Conservation (phyloP, 1,284 basidiomycete genomes). For the Moniliophthora roreri region DNA sequence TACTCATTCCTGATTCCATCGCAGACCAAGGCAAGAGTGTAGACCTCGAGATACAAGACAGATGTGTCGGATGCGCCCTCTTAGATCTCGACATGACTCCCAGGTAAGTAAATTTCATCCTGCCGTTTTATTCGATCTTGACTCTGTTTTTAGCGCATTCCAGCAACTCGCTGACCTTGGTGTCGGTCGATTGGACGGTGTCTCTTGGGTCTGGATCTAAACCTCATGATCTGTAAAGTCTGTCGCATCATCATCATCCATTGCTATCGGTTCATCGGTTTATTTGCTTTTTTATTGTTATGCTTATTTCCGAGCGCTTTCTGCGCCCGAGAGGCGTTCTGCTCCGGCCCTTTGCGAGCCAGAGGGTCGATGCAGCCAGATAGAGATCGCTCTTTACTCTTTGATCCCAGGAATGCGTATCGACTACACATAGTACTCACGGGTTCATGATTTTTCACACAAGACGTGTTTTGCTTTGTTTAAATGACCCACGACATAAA, state of each 20-base stretch:
- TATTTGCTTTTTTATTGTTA: slow-evolving; percentile 21
- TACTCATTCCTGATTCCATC: slow-evolving; percentile 1
- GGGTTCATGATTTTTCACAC: neutral
- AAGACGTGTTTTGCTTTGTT: no score
- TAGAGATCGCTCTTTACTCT: neutral
- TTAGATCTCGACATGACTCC: slow-evolving; percentile 62
- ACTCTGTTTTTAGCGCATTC: slow-evolving; percentile 2
- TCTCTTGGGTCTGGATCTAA: slow-evolving; percentile 51
- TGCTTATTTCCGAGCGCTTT: slow-evolving; percentile 12
- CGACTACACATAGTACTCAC: no score
- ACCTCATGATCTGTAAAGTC: neutral
- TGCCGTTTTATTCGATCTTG: slow-evolving; percentile 11
- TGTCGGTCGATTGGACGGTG: slow-evolving; percentile 50
- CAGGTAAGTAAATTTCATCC: slow-evolving; percentile 47
- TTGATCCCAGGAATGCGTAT: no score
- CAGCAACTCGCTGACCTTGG: slow-evolving; percentile 28
- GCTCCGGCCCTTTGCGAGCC: slow-evolving; percentile 5
- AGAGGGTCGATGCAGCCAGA: slow-evolving; percentile 6
- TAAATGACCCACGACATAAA: no score
- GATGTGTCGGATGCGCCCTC: slow-evolving; percentile 54
- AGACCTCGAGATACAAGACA: slow-evolving; percentile 54
- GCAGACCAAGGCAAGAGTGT: slow-evolving; percentile 53
- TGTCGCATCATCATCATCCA: slow-evolving; percentile 10
- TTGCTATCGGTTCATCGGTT: slow-evolving; percentile 5
- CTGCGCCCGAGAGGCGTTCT: slow-evolving; percentile 11